Conservation (phyloP, 83 land plant species). For the Larix sibirica region DNA sequence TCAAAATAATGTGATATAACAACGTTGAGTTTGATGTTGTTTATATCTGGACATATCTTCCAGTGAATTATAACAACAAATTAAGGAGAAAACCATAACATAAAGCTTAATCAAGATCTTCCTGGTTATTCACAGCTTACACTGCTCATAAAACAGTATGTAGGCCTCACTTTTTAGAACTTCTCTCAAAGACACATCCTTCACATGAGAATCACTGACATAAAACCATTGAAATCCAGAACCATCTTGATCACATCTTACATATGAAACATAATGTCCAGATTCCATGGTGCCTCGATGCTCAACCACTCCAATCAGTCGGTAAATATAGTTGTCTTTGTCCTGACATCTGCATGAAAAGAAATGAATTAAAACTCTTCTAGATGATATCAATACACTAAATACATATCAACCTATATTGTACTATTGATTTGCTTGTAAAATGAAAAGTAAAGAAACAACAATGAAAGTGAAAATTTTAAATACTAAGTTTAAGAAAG, state of each 20-base stretch:
- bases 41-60: too few species aligned
- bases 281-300: slow-evolving; percentile 87
- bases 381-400: not conserved
- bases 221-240: slow-evolving; percentile 59
- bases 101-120: not conserved
- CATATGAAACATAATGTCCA: slow-evolving; percentile 96
- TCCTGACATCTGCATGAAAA: slow-evolving; percentile 47
- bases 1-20: too few species aligned
- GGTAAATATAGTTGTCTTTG: slow-evolving; percentile 42
- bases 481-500: too few species aligned
- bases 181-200: slow-evolving; percentile 50
- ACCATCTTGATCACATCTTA: slow-evolving; percentile 43
- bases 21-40: too few species aligned
- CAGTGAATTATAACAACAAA: too few species aligned
- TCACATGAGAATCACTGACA: slow-evolving; percentile 78
- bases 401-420: too few species aligned
- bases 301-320: slow-evolving; percentile 86
- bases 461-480: too few species aligned
- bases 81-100: not conserved
- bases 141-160: slow-evolving; percentile 67
- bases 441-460: too few species aligned
- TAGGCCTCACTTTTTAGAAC: slow-evolving; percentile 91
- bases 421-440: too few species aligned
- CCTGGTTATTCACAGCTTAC: not conserved
- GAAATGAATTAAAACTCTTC: not conserved